These are phyloP conservation scores for Kentomonas sorsogonicus DNA, from an alignment of 208 protist genomes.

Conservation along the genomic window DNA sequence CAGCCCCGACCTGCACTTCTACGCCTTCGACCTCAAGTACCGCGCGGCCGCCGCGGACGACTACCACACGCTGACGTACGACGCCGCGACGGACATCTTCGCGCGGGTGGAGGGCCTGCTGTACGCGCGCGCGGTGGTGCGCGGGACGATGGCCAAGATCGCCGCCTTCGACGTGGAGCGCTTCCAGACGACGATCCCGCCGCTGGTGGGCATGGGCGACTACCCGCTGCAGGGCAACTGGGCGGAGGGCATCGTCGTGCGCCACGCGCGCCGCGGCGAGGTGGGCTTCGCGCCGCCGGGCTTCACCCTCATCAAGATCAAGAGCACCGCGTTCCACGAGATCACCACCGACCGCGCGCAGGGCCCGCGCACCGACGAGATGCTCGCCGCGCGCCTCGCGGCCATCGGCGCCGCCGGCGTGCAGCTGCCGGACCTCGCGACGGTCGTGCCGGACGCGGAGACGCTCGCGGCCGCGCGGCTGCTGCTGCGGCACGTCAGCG, in stretches of 20 bases:
- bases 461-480: slow-evolving; percentile 29
- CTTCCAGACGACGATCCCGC: slow-evolving; percentile 75
- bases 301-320: slow-evolving; percentile 81
- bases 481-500: slow-evolving; percentile 65
- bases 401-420: slow-evolving; percentile 46
- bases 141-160: slow-evolving; percentile 68
- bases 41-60: slow-evolving; percentile 22
- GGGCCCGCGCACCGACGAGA: slow-evolving; percentile 64
- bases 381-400: slow-evolving; percentile 48
- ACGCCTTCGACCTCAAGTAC: slow-evolving; percentile 87
- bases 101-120: slow-evolving; percentile 62
- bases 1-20: slow-evolving; percentile 81
- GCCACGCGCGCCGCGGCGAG: slow-evolving; percentile 55
- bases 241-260: slow-evolving; percentile 81
- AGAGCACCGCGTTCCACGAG: slow-evolving; percentile 82
- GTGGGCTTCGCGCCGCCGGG: slow-evolving; percentile 1
- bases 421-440: slow-evolving; percentile 66
- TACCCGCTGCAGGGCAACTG: slow-evolving; percentile 76
- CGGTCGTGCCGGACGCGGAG: slow-evolving; percentile 52
- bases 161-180: slow-evolving; percentile 79
- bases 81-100: slow-evolving; percentile 65
- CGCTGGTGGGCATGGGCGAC: slow-evolving; percentile 81
- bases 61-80: slow-evolving; percentile 57
- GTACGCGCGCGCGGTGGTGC: slow-evolving; percentile 66
- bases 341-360: slow-evolving; percentile 68